Evolutionary conservation across 2,329 filamentous ascomycete species (phyloP), one percentile per base, ranked within the genome.

Genomic region (Trichoderma harzianum): DNA sequence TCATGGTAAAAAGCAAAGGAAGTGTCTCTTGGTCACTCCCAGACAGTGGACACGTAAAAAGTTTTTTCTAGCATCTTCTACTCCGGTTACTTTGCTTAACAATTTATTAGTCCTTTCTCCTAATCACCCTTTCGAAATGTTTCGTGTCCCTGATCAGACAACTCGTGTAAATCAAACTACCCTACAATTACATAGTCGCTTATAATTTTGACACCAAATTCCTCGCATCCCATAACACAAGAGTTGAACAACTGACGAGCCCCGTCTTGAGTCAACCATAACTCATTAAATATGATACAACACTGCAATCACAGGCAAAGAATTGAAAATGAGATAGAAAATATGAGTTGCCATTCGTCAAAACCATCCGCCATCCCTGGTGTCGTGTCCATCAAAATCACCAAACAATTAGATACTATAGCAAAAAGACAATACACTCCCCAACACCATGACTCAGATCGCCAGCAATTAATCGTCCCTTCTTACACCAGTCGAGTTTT

Each of bases 401-500:
- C 10, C 8, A 43, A 67, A 28, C 34, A 69, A 69, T 60, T 69
- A 60, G 21, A 47, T 43, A 47, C 34, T 58, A 32, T 26, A 67
- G n/a, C 21, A 55, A 55, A 57, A 21, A 66, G 24, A 68, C 14
- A 61, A 60, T 28, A 12, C 53, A 61, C 55, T 60, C 65, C 65
- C 36, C 26, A 69, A 69, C 65, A 69, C 65, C 65, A 16, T 16
- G 34, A 21, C n/a, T 68, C 18, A 36, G n/a, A 68, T 58, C 65
- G 65, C 32, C 26, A 26, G n/a, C 65, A 60, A 32, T 26, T 1
- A 32, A n/a, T 32, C 53, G 12, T 32, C 39, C 60, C 16, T 28
- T 39, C n/a, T 12, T 58, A 18, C 47, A 57, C 26, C 34, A 34
- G 18, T 58, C 53, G 39, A 68, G 53, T 58, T 60, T 68, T 57